Evolutionary conservation across 768 basidiomycete genomes (phyloP).

Genomic region (Boletus rufocinnamomeus): DNA sequence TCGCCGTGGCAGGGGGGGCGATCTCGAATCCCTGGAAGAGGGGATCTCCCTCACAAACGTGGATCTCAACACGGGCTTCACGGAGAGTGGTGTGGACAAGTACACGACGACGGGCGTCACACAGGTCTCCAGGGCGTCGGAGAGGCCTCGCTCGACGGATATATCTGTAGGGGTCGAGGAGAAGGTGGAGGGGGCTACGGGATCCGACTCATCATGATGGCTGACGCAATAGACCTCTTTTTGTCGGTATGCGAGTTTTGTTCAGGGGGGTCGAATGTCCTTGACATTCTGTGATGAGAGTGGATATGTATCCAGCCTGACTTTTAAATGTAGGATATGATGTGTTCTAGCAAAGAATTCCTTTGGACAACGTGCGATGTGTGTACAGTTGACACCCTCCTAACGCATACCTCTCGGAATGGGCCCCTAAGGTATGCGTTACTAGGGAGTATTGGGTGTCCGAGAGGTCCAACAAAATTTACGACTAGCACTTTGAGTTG

Average conservation of each 20-base stretch:
- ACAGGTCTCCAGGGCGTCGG: neutral
- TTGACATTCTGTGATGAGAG: neutral
- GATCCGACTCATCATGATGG: too few relatives aligned
- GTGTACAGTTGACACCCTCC: too few relatives aligned
- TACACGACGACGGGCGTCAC: neutral
- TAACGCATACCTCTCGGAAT: too few relatives aligned
- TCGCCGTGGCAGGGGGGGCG: neutral
- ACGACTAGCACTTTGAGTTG: too few relatives aligned
- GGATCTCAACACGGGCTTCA: constrained; percentile 9
- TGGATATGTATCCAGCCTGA: neutral
- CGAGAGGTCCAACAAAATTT: too few relatives aligned
- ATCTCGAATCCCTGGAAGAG: constrained; percentile 6
- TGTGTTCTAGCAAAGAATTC: too few relatives aligned
- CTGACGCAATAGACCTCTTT: neutral
- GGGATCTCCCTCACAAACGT: constrained; percentile 17
- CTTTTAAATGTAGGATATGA: neutral
- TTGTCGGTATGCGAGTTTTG: neutral
- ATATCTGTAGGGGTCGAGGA: neutral
- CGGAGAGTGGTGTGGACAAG: constrained; percentile 2
- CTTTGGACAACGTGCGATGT: too few relatives aligned
- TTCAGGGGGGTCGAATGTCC: neutral
- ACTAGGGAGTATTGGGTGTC: too few relatives aligned
- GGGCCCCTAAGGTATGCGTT: too few relatives aligned
- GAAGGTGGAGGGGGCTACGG: neutral
- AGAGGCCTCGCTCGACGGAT: neutral